Base-by-base conservation (phyloP, 202 grass and related monocot species). In the Setaria viridis region DNA sequence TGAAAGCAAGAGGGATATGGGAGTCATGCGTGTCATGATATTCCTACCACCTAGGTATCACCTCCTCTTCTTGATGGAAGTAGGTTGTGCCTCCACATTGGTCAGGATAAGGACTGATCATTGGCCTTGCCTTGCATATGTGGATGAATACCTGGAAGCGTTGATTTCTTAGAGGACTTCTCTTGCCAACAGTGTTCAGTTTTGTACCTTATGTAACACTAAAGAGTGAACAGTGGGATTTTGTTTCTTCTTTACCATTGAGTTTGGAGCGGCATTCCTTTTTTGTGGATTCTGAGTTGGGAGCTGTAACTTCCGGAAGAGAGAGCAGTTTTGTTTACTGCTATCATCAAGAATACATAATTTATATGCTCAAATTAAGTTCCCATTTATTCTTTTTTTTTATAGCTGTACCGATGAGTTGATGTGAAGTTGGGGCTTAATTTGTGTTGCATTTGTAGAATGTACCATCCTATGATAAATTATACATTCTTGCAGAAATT, bases 41-140 rank as follows among this genome's bases (percentile, higher is more conserved):
- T 94, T 99, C 86, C 81, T 99, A 57, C 96, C 96, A 34, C 96
- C 96, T 3, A 88, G 91, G 77, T 99, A 93, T 79, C 96, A 99
- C 88, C 93, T 99, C 45, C 93, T 99, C 76, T 99, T 99, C 87
- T 80, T 74, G 87, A 95, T 99, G 96, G 96, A 99, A 88, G 86
- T 99, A 75, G 90, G 93, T 20, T 72, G 74, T 83, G 79, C 77
- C 46, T 94, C 96, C 2, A 99, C 96, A 48, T 86, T 99, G 82
- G 88, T 95, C 62, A 87, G 93, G 72, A 95, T 99, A 62, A 90
- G 96, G 85, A 99, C 93, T 16, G 93, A 99, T 85, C 93, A 99
- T 51, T 99, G 96, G 96, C 96, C 96, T 87, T 99, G 91, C 77
- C 90, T 98, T 47, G 96, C 96, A 86, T 95, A 94, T 48, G 88